Evolutionary conservation across 768 basidiomycete species (phyloP), one percentile per base, ranked within the genome.

Genomic region (Boletus vinaceobasis): DNA sequence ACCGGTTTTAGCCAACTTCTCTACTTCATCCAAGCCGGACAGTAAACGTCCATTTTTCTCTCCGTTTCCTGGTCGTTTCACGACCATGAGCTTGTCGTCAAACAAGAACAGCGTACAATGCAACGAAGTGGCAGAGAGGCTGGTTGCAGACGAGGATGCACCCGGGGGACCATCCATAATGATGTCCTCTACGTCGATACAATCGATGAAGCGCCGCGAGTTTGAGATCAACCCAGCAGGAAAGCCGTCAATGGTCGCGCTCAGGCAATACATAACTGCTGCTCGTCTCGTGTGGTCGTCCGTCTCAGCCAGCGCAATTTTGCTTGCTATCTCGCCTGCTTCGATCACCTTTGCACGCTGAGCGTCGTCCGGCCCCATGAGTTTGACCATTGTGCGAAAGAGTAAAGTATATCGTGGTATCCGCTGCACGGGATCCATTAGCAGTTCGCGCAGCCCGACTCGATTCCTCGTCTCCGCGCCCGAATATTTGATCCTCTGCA

Each of bases 351-450:
- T 90, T 9, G 79, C 77, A 29, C 91, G 81, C 60, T 94, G 92
- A 2, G 83, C 79, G 64, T 97, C 92, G 45, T 79, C 77, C 0
- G 81, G 81, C 14, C 82, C 79, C 88, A 98, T 90, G 64, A 90
- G 81, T 71, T 94, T 93, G 65, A 95, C 75, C 87, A 98, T 98
- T 6, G 81, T 90, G 55, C 91, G 87, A 71, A 96, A 92, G 60
- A 98, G 79, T 26, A 98, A 77, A 1, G 93, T 95, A 72, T 98
- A 98, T 60, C 96, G 80, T 5, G 95, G 94, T 64, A 98, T 93
- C 33, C 95, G 85, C 65, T 98, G 95, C 6, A 97, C 92, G 15
- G 95, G 95, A 61, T 98, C 95, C 86, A 96, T 96, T 21, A 98
- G 79, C 46, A 97, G 81, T 68, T 96, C 94, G 27, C 94, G 82